Conservation (phyloP, 192 early-diverging fungal species). For the Thamnidium elegans region DNA sequence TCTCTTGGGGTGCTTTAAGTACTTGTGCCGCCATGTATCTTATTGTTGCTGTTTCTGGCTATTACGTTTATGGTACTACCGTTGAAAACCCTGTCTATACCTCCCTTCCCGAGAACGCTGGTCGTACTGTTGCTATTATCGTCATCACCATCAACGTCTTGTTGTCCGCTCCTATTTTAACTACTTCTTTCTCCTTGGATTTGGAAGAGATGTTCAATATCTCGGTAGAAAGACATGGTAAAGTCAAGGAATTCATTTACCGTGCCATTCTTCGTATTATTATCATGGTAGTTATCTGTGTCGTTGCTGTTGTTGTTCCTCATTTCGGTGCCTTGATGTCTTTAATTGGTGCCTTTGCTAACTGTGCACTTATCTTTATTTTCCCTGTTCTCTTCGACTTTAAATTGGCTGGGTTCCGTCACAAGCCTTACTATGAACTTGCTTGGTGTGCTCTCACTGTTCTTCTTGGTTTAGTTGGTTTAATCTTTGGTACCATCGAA, state of each 20-base stretch:
- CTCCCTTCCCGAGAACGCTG: conserved; percentile 62
- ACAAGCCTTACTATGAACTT: conserved; percentile 42
- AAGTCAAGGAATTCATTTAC: conserved; percentile 50
- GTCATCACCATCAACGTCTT: conserved; percentile 81
- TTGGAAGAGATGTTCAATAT: conserved; percentile 67
- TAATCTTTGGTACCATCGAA: conserved; percentile 63
- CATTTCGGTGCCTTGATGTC: conserved; percentile 80
- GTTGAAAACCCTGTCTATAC: conserved; percentile 68
- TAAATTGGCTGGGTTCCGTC: conserved; percentile 58
- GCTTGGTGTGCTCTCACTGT: conserved; percentile 52
- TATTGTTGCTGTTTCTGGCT: conserved; percentile 67
- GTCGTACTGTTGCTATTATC: conserved; percentile 61
- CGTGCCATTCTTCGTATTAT: conserved; percentile 53
- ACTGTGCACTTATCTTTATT: conserved; percentile 79
- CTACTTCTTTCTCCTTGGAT: conserved; percentile 73
- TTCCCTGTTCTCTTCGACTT: conserved; percentile 78
- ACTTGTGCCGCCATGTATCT: conserved; percentile 71
- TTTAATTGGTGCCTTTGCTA: conserved; percentile 80
- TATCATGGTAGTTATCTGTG: conserved; percentile 52
- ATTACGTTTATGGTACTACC: conserved; percentile 67
- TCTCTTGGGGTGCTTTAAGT: conserved; percentile 56
- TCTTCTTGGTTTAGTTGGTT: conserved; percentile 59
- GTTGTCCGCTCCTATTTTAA: conserved; percentile 74
- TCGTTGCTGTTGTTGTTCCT: conserved; percentile 67
- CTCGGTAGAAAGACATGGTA: conserved; percentile 49